Evolutionary conservation across 768 basidiomycete genomes (phyloP), one percentile per base, ranked within the genome.

Genomic region (Collybia sordida): DNA sequence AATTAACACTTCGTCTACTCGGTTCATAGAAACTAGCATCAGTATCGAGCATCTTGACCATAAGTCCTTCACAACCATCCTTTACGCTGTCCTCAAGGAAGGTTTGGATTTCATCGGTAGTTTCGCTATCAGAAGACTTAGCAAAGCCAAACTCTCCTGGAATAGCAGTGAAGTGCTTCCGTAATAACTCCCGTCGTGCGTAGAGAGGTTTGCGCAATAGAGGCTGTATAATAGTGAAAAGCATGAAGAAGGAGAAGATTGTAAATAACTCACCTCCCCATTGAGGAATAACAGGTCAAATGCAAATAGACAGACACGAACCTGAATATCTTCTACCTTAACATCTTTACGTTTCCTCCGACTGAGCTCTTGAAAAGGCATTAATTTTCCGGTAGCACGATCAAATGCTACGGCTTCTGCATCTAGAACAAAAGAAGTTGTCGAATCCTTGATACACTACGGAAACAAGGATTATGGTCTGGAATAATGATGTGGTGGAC

Each of bases 321-420:
- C 92, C 74, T 94, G 90, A 59, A 99, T 97, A 65, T 98, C 97
- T 67, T 98, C 95, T 3, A 95, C 85, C 65, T 90, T 94, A 58
- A 99, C 97, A 55, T 99, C 97, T 70, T 99, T 99, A 43, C 97
- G 85, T 67, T 98, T 98, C 50, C 97, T 80, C 55, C 82, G 81
- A 62, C 92, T 93, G 11, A 99, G 80, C 64, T 99, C 96, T 68
- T 99, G 97, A 85, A 99, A 99, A 1, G 96, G 97, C 82, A 98
- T 85, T 34, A 99, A 75, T 64, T 88, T 92, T 19, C 84, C 84
- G 2, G 89, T 89, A 22, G 76, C 77, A 44, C 83, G 79, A 66
- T 99, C 95, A 66, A 95, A 91, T 2, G 97, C 97, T 8, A 99
- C 97, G 7, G 95, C 97, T 64, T 99, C 97, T 8, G 93, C 85